Percentiles rank a stretch among this genome's conserved stretches.
These are phyloP conservation scores for Coniochaeta prunicola DNA, from an alignment of 2,329 filamentous ascomycete species.

Conservation along the genomic window DNA sequence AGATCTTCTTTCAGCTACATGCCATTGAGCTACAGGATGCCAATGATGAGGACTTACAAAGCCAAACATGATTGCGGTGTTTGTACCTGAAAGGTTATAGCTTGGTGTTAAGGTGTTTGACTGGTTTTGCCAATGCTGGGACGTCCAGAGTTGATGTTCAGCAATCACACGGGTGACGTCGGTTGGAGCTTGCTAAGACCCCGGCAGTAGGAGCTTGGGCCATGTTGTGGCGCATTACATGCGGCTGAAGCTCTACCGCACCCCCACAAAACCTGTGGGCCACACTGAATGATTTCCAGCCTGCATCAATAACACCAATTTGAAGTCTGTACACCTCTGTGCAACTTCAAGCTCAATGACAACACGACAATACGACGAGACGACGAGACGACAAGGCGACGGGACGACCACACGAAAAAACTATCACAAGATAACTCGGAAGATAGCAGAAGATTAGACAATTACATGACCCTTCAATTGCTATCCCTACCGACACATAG, in stretches of 20 bases:
- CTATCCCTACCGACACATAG: too few relatives aligned
- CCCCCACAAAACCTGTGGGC: not conserved
- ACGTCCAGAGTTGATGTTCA: not conserved
- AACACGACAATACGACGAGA: too few relatives aligned
- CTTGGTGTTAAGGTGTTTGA: not conserved
- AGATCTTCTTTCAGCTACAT: not conserved
- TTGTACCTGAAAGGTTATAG: not conserved
- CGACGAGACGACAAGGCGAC: too few relatives aligned
- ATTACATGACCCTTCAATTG: too few relatives aligned
- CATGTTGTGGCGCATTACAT: not conserved
- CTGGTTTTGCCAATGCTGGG: not conserved
- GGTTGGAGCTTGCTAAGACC: not conserved
- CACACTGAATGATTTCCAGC: not conserved
- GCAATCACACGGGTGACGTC: not conserved
- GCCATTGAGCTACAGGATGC: not conserved
- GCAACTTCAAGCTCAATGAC: too few relatives aligned
- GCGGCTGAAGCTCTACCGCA: not conserved
- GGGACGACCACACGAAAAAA: too few relatives aligned
- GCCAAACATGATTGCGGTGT: constrained; percentile 10
- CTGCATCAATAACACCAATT: too few relatives aligned
- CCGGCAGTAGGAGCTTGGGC: not conserved
- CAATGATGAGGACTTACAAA: constrained; percentile 6
- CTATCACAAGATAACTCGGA: too few relatives aligned
- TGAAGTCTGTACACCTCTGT: too few relatives aligned
- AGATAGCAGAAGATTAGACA: too few relatives aligned